Evolutionary conservation across 495 filamentous ascomycete genomes (phyloP).

Genomic region (Penicillium macrosclerotiorum): DNA sequence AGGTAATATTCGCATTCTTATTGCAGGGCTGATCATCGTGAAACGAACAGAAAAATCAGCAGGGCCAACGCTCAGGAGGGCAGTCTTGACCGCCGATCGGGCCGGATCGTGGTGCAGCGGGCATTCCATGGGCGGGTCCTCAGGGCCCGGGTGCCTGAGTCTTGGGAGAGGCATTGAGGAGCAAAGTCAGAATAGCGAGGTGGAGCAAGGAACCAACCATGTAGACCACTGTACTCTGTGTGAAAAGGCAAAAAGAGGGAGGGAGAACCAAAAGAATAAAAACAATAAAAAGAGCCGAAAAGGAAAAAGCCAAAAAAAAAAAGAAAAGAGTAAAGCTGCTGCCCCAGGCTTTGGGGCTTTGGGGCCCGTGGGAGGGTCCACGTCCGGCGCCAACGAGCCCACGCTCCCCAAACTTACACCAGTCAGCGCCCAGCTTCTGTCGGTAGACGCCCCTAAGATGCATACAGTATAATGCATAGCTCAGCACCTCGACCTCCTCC

Average conservation of each 20-base stretch:
- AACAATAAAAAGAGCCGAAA: constrained; percentile 3
- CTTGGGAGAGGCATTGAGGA: constrained; percentile 10
- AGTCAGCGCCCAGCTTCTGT: not conserved
- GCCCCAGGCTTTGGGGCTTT: constrained; percentile 17
- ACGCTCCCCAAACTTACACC: not conserved
- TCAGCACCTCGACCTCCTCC: too few relatives aligned
- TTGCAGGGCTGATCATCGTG: constrained; percentile 20
- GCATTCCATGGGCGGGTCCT: constrained; percentile 21
- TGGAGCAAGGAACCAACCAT: not conserved
- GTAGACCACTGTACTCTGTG: not conserved
- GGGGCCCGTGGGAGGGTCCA: constrained; percentile 19
- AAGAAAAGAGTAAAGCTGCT: constrained; percentile 9
- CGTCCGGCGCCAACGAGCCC: not conserved
- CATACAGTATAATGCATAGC: too few relatives aligned
- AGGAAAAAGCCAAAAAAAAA: constrained; percentile 12
- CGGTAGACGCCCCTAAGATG: too few relatives aligned
- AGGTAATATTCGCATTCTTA: constrained; percentile 15
- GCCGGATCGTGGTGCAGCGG: constrained; percentile 23
- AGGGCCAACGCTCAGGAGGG: constrained; percentile 8
- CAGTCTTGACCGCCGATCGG: constrained; percentile 30
- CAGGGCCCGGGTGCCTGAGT: constrained; percentile 20
- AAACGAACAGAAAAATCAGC: constrained; percentile 16
- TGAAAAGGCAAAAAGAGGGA: not conserved
- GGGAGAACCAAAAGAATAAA: constrained; percentile 5
- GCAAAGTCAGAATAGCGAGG: too few relatives aligned